phyloP scores from a whole-genome alignment of 345 rosid genomes.

The Lenwebbia sp. region DNA sequence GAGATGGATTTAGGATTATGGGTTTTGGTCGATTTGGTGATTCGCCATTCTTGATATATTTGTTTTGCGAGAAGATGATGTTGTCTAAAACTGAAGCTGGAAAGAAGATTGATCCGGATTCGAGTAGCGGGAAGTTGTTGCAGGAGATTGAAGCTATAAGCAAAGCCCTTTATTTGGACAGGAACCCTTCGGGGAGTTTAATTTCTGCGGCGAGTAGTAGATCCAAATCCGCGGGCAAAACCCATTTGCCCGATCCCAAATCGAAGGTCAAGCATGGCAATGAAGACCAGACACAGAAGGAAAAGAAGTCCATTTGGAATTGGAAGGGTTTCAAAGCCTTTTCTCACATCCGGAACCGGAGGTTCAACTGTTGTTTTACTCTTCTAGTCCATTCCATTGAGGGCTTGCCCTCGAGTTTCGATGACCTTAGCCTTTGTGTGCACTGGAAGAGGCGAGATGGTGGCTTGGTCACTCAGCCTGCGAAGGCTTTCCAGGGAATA shows the following conservation, averaged over 20 bases:
- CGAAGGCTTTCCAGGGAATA: constrained; percentile 45
- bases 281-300: constrained; percentile 44
- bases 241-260: constrained; percentile 24
- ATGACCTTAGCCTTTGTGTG: constrained; percentile 49
- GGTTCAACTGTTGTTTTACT: constrained; percentile 72
- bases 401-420: constrained; percentile 47
- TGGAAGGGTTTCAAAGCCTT: constrained; percentile 86
- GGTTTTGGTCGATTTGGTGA: not conserved
- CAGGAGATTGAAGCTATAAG: constrained; percentile 68
- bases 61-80: constrained; percentile 20
- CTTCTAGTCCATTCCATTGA: constrained; percentile 69
- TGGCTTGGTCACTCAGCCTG: constrained; percentile 45
- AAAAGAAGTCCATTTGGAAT: constrained; percentile 82
- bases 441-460: constrained; percentile 92
- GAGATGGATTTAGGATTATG: not conserved
- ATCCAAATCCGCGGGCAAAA: constrained; percentile 33
- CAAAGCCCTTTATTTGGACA: constrained; percentile 64
- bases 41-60: not conserved
- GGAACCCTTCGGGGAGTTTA: constrained; percentile 19
- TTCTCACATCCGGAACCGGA: constrained; percentile 45
- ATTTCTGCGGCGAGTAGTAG: constrained; percentile 16
- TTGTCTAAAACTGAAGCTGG: constrained; percentile 39
- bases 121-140: constrained; percentile 45
- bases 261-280: constrained; percentile 15
- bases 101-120: constrained; percentile 41